A percentile compares a stretch with the other conserved stretches of the same genome.
Conservation (phyloP, 2,329 filamentous ascomycete genomes). For the Coniosporium tulheliwenetii region DNA sequence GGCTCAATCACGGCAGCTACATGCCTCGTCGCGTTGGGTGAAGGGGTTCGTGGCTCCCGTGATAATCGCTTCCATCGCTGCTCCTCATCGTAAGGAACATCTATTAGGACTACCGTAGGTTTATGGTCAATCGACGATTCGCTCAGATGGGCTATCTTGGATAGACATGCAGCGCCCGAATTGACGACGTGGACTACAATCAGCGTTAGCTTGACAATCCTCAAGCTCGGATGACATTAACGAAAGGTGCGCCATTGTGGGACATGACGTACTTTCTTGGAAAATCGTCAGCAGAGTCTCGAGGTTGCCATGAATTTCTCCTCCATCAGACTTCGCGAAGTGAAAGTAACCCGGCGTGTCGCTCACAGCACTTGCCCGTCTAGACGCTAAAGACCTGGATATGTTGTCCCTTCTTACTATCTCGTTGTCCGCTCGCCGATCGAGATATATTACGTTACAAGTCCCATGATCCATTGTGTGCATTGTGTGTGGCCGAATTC, state of each 20-base stretch:
- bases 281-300: conserved; percentile 23
- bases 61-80: conserved; percentile 22
- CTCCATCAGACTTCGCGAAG: conserved; percentile 12
- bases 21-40: conserved; percentile 19
- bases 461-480: conserved; percentile 24
- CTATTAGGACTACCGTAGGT: conserved; percentile 25
- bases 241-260: neutral
- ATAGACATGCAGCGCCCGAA: conserved; percentile 21
- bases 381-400: conserved; percentile 16
- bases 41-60: conserved; percentile 23
- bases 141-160: conserved; percentile 19
- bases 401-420: conserved; percentile 20
- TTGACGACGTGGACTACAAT: conserved; percentile 20
- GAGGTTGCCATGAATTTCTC: conserved; percentile 22
- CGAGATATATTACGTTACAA: conserved; percentile 28
- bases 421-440: conserved; percentile 24
- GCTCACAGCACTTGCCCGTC: conserved; percentile 11
- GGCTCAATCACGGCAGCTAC: conserved; percentile 17
- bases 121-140: conserved; percentile 15
- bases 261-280: conserved; percentile 18
- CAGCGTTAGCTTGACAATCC: conserved; percentile 5
- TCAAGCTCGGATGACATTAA: neutral
- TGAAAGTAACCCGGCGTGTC: conserved; percentile 6
- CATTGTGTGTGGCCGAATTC: no score
- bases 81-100: conserved; percentile 26